Percentiles rank a stretch among this genome's conserved stretches.
These are phyloP conservation scores for Beta vulgaris DNA, from an alignment of 148 eudicot genomes.

Conservation along the genomic window DNA sequence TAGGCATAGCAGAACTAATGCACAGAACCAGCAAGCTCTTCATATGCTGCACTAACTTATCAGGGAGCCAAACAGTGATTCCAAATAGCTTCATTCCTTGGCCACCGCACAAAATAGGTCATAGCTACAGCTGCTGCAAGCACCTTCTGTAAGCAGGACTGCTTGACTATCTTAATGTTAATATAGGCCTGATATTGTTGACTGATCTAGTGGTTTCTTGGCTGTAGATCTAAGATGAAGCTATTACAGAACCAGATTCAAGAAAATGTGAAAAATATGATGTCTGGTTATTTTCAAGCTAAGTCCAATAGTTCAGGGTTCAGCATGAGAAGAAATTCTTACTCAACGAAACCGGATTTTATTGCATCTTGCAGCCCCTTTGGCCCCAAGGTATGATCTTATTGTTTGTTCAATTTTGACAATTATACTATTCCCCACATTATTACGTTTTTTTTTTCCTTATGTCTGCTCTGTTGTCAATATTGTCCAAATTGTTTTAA, in stretches of 20 bases:
- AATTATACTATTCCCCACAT: no score
- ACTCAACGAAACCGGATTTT: slow-evolving; percentile 45
- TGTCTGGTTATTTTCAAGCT: slow-evolving; percentile 59
- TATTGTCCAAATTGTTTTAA: no score
- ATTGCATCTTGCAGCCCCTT: slow-evolving; percentile 85
- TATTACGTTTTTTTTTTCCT: no score
- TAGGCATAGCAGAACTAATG: no score
- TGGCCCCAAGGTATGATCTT: slow-evolving; percentile 70
- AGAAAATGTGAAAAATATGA: slow-evolving; percentile 69
- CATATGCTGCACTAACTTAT: no score
- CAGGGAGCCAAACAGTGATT: no score
- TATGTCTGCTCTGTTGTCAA: no score
- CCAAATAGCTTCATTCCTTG: no score
- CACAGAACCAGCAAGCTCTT: no score
- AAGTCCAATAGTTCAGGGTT: slow-evolving; percentile 39
- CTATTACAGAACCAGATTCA: slow-evolving; percentile 53
- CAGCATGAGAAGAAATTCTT: slow-evolving; percentile 27
- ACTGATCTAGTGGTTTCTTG: slow-evolving; percentile 15
- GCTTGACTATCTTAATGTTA: background rate
- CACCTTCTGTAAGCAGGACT: no score
- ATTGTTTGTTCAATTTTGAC: background rate
- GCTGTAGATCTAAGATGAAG: slow-evolving; percentile 69
- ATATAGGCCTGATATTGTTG: background rate
- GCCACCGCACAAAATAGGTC: no score
- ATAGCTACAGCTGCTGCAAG: no score